phyloP scores from a whole-genome alignment of 768 basidiomycete species.

The Xerocomellus dryophilus region DNA sequence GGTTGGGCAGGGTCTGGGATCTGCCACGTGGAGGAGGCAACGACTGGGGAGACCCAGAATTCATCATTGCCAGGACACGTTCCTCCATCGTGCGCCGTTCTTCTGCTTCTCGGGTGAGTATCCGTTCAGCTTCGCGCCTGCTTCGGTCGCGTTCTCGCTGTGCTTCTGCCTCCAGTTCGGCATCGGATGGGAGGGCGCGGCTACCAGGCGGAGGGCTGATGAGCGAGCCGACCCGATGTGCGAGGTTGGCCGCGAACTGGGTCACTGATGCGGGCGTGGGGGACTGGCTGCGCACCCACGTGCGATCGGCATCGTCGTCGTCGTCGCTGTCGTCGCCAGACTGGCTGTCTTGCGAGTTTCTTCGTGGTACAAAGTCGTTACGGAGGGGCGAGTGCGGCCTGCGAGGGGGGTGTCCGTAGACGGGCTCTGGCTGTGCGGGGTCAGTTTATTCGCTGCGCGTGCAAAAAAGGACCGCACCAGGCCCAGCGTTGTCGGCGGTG shows the following conservation, averaged over 20 bases:
- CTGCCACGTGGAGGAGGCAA: conserved; percentile 63
- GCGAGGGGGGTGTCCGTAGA: conserved; percentile 36
- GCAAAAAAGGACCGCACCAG: conserved; percentile 29
- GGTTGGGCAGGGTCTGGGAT: conserved; percentile 51
- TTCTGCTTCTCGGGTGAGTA: conserved; percentile 67
- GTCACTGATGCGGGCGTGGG: conserved; percentile 69
- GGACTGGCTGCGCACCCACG: conserved; percentile 41
- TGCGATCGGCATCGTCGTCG: conserved; percentile 23
- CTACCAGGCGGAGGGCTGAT: conserved; percentile 50
- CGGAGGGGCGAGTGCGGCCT: conserved; percentile 73
- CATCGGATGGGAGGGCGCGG: conserved; percentile 59
- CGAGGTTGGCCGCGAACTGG: conserved; percentile 69
- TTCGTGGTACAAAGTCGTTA: conserved; percentile 50
- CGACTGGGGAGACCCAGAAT: conserved; percentile 31
- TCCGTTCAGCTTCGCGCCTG: conserved; percentile 74
- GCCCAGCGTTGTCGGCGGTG: conserved; percentile 41
- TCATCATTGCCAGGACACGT: conserved; percentile 73
- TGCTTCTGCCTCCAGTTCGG: conserved; percentile 79
- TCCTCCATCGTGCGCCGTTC: conserved; percentile 70
- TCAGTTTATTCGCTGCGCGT: not conserved
- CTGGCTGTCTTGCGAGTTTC: conserved; percentile 51
- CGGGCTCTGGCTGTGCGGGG: conserved; percentile 42
- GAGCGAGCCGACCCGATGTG: conserved; percentile 68
- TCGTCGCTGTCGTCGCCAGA: conserved; percentile 42
- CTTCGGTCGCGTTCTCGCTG: conserved; percentile 72